These are phyloP conservation scores for Tephrocybe sp. DNA, from an alignment of 768 basidiomycete species.

Conservation along the genomic window DNA sequence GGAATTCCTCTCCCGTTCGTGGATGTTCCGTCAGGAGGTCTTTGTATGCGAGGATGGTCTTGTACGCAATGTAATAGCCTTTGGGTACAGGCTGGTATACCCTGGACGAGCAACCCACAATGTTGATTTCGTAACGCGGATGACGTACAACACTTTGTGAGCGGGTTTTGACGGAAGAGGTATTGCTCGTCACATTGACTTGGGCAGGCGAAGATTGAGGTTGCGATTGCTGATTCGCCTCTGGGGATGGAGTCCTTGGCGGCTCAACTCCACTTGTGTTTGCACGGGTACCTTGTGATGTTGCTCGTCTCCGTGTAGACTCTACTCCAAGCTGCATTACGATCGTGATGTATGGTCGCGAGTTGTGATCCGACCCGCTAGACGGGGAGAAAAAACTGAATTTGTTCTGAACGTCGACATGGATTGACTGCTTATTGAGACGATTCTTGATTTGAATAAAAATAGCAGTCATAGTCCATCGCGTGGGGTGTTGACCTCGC, in stretches of 20 bases:
- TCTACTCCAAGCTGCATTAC: neutral
- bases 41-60: too few species aligned
- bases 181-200: too few species aligned
- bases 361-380: neutral
- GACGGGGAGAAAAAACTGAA: neutral
- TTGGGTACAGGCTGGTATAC: too few species aligned
- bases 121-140: neutral
- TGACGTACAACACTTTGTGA: neutral
- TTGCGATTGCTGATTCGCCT: too few species aligned
- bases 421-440: neutral
- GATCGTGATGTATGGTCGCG: constrained; percentile 2
- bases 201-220: neutral
- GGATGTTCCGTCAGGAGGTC: too few species aligned
- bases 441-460: constrained; percentile 5
- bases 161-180: too few species aligned
- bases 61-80: too few species aligned
- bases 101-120: neutral
- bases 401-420: neutral
- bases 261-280: too few species aligned
- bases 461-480: neutral
- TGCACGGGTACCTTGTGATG: too few species aligned
- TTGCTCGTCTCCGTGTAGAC: too few species aligned
- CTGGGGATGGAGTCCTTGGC: neutral
- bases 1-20: too few species aligned
- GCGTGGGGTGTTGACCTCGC: neutral